Conservation (phyloP, 208 protist genomes). For the Dictyostelium gargantuum region DNA sequence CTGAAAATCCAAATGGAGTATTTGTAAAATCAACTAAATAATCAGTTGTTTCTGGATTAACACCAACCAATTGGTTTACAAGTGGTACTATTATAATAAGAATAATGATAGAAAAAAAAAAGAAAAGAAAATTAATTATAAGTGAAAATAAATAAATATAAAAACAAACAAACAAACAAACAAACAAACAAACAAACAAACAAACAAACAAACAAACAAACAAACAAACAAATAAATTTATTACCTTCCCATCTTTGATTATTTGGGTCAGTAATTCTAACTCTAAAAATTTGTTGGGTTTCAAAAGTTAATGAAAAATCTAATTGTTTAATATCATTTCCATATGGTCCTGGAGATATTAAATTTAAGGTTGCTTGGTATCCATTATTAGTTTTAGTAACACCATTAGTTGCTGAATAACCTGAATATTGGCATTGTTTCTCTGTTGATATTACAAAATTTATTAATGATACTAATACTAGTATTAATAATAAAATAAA, state of each 20-base stretch:
- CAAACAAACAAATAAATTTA: too few relatives aligned
- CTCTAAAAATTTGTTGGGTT: not conserved
- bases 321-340: not conserved
- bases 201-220: too few relatives aligned
- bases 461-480: too few relatives aligned
- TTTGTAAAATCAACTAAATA: constrained; percentile 7
- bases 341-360: constrained; percentile 25
- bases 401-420: not conserved
- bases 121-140: too few relatives aligned
- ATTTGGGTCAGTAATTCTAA: constrained; percentile 36
- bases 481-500: too few relatives aligned
- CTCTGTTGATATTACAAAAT: not conserved
- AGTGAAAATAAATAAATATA: too few relatives aligned
- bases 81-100: not conserved
- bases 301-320: not conserved
- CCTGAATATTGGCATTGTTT: not conserved
- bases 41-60: not conserved
- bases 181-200: too few relatives aligned
- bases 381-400: not conserved
- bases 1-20: constrained; percentile 66
- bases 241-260: constrained; percentile 47
- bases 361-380: not conserved
- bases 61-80: not conserved
- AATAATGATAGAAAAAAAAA: too few relatives aligned
- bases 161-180: not conserved